Base-by-base conservation (phyloP, 305 asterid species). In the Fraxinus sp. region DNA sequence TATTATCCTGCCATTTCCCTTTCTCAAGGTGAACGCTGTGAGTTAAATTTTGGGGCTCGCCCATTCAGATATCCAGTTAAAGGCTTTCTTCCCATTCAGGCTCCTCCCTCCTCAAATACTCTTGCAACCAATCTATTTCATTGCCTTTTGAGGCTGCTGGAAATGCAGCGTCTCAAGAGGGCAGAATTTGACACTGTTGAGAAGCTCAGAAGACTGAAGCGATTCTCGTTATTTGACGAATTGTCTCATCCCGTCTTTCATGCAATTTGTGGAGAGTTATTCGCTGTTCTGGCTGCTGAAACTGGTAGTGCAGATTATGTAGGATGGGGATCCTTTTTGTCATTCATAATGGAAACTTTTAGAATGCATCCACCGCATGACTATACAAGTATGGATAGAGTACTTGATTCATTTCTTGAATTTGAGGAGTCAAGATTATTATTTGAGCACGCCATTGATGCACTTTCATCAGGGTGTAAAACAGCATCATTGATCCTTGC, bases 1-100 rank as follows among this genome's bases (percentile, higher is more conserved):
- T 95, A 95, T 88, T 92, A 94, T 88, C 99, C 99, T 82, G 97
- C 98, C 33, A 86, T 95, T 85, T 95, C 99, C 81, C 93, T 95
- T 75, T 95, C 99, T 82, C 99, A 92, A 86, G 99, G 99, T 81
- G 99, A 95, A 87, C 92, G 99, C 0, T 94, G 99, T 81, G 94
- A 95, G 90, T 83, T 94, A 82, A 95, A 95, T 87, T 95, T 95
- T 79, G 99, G 99, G 83, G 95, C 89, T 18, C 86, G 83, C 76
- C 99, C 99, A 39, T 95, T 95, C 83, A 92, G 85, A 84, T 92
- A 91, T 88, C 97, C 99, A 24, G 70, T 95, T 81, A 89, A 94
- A 80, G 93, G 95, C 74, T 95, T 91, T 84, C 90, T 87, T 86
- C 96, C 99, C 76, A 89, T 93, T 85, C 97, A 91, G 82, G 90